Conservation (phyloP, 345 rosid species). For the Excoecaria agallocha region DNA sequence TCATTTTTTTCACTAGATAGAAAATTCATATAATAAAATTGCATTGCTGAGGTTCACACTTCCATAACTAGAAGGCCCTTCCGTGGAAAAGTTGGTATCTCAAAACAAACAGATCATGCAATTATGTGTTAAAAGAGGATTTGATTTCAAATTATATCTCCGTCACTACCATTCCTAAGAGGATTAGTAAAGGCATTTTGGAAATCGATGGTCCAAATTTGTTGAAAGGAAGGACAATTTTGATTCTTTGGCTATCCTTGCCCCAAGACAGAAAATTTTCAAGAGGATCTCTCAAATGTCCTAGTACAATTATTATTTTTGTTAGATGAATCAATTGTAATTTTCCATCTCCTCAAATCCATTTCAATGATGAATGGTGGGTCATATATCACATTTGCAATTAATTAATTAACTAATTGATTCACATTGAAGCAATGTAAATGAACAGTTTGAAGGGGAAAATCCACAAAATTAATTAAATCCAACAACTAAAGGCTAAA, state of each 20-base stretch:
- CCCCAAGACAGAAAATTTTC: slow-evolving; percentile 91
- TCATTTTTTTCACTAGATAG: no score
- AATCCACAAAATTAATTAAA: background rate
- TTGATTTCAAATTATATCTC: slow-evolving; percentile 83
- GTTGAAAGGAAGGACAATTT: slow-evolving; percentile 58
- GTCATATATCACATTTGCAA: slow-evolving; percentile 11
- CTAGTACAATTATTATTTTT: background rate
- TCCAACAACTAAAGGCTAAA: slow-evolving; percentile 1
- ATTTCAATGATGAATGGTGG: background rate
- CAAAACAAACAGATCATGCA: slow-evolving; percentile 66
- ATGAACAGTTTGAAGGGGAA: slow-evolving; percentile 11
- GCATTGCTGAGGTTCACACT: slow-evolving; percentile 70
- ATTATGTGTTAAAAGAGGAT: slow-evolving; percentile 41
- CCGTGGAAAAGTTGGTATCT: slow-evolving; percentile 48
- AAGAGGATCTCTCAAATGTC: slow-evolving; percentile 35
- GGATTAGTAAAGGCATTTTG: slow-evolving; percentile 85
- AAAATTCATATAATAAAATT: no score
- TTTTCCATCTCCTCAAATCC: background rate
- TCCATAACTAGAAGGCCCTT: slow-evolving; percentile 33
- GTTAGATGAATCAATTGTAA: background rate
- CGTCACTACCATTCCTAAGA: slow-evolving; percentile 74
- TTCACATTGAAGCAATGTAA: slow-evolving; percentile 19
- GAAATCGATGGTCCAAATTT: slow-evolving; percentile 67
- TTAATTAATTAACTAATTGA: background rate
- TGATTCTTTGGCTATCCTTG: slow-evolving; percentile 82